Conservation (phyloP, 1,284 basidiomycete genomes). For the Melampsora americana region DNA sequence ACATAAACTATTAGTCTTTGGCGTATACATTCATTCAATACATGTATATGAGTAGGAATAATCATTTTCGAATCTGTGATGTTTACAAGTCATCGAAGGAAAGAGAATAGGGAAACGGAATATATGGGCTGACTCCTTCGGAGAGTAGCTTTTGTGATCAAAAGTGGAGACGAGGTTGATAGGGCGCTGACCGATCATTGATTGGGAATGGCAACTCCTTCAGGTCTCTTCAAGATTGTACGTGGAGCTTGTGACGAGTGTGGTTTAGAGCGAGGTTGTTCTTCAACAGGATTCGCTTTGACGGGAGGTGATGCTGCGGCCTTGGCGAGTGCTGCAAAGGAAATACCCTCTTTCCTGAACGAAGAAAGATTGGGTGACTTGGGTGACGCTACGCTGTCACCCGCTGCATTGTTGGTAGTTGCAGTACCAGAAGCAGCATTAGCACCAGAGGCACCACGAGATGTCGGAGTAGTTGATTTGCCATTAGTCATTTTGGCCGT, state of each 20-base stretch:
- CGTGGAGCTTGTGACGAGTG: constrained; percentile 11
- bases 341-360: constrained; percentile 41
- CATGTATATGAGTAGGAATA: too few relatives aligned
- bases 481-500: constrained; percentile 14
- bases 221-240: constrained; percentile 31
- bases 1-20: too few relatives aligned
- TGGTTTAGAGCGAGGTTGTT: constrained; percentile 4
- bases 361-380: constrained; percentile 30
- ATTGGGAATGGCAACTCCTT: constrained; percentile 28
- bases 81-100: too few relatives aligned
- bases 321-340: constrained; percentile 41
- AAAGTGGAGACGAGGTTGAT: too few relatives aligned
- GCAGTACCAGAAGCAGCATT: background rate
- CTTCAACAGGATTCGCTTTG: constrained; percentile 1
- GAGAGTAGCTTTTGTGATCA: too few relatives aligned
- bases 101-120: too few relatives aligned
- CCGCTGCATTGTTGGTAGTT: background rate
- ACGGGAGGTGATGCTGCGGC: constrained; percentile 20
- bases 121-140: too few relatives aligned
- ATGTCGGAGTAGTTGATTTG: constrained; percentile 3
- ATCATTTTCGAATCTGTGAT: too few relatives aligned
- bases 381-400: constrained; percentile 12
- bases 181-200: background rate
- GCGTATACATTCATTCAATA: too few relatives aligned
- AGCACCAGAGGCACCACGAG: background rate